These are phyloP conservation scores for Akanthomyces muscarius DNA, from an alignment of 2,329 filamentous ascomycete species.

Conservation along the genomic window DNA sequence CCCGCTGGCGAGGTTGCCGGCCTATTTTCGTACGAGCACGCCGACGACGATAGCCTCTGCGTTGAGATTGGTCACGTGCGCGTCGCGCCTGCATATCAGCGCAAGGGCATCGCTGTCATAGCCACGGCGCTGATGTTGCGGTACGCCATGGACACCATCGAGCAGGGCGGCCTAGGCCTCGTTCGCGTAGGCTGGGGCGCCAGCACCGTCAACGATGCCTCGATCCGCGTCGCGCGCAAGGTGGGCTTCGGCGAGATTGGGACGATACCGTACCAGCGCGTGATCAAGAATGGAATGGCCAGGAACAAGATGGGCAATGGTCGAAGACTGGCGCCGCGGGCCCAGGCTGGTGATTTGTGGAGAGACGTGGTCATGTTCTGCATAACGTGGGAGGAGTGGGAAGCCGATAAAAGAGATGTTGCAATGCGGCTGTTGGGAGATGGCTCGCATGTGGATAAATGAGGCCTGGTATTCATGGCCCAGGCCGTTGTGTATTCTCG, in stretches of 20 bases:
- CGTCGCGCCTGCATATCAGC: conserved; percentile 3
- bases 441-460: neutral
- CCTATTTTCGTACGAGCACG: conserved; percentile 4
- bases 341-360: neutral
- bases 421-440: neutral
- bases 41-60: neutral
- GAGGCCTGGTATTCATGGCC: neutral
- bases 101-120: neutral
- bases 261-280: neutral
- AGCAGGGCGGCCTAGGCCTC: conserved; percentile 8
- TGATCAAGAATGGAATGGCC: neutral
- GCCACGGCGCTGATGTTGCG: conserved; percentile 2
- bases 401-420: neutral
- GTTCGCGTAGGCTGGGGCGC: conserved; percentile 1
- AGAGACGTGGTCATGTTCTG: conserved; percentile 7
- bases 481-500: neutral
- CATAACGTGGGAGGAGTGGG: conserved; percentile 12
- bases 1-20: neutral
- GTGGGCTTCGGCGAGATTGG: neutral
- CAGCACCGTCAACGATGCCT: conserved; percentile 10
- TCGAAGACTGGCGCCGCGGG: neutral
- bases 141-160: neutral
- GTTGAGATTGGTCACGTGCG: conserved; percentile 11
- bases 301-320: conserved; percentile 6
- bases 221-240: neutral